These are phyloP conservation scores for Leishmania major DNA, from an alignment of 208 protist genomes.

Conservation along the genomic window DNA sequence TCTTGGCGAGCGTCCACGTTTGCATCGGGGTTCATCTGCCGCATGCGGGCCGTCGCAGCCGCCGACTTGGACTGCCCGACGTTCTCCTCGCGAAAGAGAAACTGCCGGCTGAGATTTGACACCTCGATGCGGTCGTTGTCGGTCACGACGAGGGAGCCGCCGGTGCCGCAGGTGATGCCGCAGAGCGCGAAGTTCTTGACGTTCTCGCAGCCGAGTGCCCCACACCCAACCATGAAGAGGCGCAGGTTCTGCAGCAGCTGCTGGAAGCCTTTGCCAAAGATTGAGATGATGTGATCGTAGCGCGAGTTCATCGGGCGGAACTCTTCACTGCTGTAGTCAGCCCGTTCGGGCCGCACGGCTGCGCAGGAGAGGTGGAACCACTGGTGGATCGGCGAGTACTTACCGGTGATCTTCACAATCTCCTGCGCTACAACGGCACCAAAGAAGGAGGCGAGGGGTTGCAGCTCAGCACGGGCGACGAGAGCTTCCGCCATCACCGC, in stretches of 20 bases:
- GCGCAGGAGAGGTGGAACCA: constrained; percentile 95
- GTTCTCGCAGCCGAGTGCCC: constrained; percentile 99
- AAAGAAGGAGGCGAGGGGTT: constrained; percentile 92
- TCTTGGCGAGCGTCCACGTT: constrained; percentile 85
- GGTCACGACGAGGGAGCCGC: constrained; percentile 94
- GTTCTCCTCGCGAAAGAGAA: constrained; percentile 98
- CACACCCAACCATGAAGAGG: constrained; percentile 98
- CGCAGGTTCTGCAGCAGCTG: constrained; percentile 64
- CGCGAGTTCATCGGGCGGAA: constrained; percentile 54
- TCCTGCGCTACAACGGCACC: constrained; percentile 97
- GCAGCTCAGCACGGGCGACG: constrained; percentile 76
- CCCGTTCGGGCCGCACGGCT: constrained; percentile 69
- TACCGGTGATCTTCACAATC: constrained; percentile 96
- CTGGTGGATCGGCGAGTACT: constrained; percentile 96
- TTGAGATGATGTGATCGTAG: constrained; percentile 79
- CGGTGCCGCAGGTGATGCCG: constrained; percentile 92
- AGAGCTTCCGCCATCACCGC: constrained; percentile 53
- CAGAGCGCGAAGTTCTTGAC: constrained; percentile 99
- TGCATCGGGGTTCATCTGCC: constrained; percentile 95
- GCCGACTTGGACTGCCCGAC: constrained; percentile 97
- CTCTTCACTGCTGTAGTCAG: constrained; percentile 44
- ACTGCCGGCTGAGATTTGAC: constrained; percentile 99
- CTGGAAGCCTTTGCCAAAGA: constrained; percentile 79
- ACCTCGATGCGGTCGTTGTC: constrained; percentile 99
- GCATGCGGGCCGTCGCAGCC: constrained; percentile 90